Evolutionary conservation across 2,329 filamentous ascomycete genomes (phyloP).

Genomic region (Calonectria multiphialidica): DNA sequence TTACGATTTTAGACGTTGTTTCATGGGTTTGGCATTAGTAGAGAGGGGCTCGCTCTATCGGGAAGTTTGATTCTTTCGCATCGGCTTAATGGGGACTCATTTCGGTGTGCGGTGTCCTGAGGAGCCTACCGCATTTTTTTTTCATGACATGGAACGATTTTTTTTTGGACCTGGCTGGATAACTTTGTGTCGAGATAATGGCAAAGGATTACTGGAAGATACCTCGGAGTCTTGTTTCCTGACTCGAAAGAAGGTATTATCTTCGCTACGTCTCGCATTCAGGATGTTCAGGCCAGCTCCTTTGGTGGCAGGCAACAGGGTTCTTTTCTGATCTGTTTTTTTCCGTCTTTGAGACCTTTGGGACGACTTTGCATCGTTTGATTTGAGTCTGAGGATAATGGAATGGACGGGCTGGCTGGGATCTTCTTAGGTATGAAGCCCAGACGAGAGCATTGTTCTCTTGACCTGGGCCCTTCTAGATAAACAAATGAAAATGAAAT

Average conservation of each 20-base stretch:
- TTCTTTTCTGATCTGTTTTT: slow-evolving; percentile 7
- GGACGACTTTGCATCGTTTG: slow-evolving; percentile 8
- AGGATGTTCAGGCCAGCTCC: neutral
- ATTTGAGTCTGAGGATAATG: slow-evolving; percentile 15
- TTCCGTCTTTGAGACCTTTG: slow-evolving; percentile 13
- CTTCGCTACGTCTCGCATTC: neutral
- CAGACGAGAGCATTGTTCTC: slow-evolving; percentile 22
- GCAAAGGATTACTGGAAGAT: slow-evolving; percentile 2
- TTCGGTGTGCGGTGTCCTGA: slow-evolving; percentile 29
- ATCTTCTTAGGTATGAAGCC: slow-evolving; percentile 13
- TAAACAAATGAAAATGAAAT: slow-evolving; percentile 32
- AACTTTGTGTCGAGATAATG: slow-evolving; percentile 8
- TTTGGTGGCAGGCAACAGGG: slow-evolving; percentile 10
- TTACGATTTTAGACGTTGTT: slow-evolving; percentile 40
- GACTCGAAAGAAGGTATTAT: neutral
- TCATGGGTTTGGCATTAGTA: slow-evolving; percentile 31
- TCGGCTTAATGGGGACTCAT: slow-evolving; percentile 41
- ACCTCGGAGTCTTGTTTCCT: neutral
- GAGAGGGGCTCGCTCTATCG: slow-evolving; percentile 29
- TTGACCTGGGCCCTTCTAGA: slow-evolving; percentile 25
- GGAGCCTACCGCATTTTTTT: slow-evolving; percentile 32
- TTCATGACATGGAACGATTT: slow-evolving; percentile 42
- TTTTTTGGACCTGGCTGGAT: slow-evolving; percentile 16
- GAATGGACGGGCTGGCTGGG: slow-evolving; percentile 16
- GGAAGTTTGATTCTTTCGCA: slow-evolving; percentile 34